phyloP scores from a whole-genome alignment of 2,329 filamentous ascomycete species.

The Aaosphaeria pasadenensis region DNA sequence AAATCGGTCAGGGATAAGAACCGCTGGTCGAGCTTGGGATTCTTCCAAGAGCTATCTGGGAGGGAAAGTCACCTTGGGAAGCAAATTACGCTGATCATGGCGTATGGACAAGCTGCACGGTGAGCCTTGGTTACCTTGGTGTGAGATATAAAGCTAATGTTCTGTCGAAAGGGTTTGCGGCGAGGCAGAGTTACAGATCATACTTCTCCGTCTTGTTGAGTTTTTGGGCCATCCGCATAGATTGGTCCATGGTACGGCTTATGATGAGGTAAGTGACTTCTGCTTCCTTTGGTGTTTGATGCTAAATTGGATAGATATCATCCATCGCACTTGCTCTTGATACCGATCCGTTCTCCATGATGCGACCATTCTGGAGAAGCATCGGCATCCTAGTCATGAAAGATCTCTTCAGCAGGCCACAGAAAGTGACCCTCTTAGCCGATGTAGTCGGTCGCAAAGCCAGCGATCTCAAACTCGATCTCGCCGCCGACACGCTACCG shows the following conservation, averaged over 20 bases:
- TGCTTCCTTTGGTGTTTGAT: neutral
- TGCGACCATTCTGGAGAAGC: slow-evolving; percentile 85
- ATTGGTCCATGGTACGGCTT: slow-evolving; percentile 76
- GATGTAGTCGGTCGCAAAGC: slow-evolving; percentile 77
- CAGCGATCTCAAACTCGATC: slow-evolving; percentile 68
- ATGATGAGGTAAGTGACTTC: slow-evolving; percentile 62
- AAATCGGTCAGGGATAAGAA: slow-evolving; percentile 58
- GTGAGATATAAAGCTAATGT: neutral
- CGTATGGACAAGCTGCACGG: slow-evolving; percentile 80
- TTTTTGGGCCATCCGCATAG: slow-evolving; percentile 82
- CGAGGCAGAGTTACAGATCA: slow-evolving; percentile 82
- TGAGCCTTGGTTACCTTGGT: slow-evolving; percentile 31
- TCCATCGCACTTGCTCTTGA: slow-evolving; percentile 66
- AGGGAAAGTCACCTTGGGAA: slow-evolving; percentile 60
- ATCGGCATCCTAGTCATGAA: slow-evolving; percentile 80
- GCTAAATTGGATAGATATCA: slow-evolving; percentile 51
- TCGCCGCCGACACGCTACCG: slow-evolving; percentile 80
- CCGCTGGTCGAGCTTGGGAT: slow-evolving; percentile 65
- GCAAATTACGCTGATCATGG: slow-evolving; percentile 80
- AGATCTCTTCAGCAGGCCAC: slow-evolving; percentile 76
- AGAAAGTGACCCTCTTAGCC: slow-evolving; percentile 75
- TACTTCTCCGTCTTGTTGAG: slow-evolving; percentile 78
- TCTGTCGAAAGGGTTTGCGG: slow-evolving; percentile 57
- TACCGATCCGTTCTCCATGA: slow-evolving; percentile 64
- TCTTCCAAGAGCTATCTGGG: slow-evolving; percentile 70